phyloP scores from a whole-genome alignment of 176 grass and related monocot species.

The Pharus latifolius region DNA sequence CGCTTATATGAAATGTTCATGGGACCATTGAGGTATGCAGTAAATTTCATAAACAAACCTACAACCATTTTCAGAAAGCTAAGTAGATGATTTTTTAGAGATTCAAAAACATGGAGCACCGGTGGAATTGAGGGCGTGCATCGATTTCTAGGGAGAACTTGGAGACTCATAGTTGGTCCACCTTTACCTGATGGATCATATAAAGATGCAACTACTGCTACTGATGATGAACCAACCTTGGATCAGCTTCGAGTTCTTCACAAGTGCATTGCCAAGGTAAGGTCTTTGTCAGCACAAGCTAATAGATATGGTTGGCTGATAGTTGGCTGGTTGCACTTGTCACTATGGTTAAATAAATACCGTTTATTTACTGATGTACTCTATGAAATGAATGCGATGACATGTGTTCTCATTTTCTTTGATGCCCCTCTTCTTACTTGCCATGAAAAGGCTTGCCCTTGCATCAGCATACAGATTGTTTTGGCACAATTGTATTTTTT shows the following conservation, averaged over 20 bases:
- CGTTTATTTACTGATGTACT: not conserved
- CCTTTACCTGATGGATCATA: slow-evolving; percentile 69
- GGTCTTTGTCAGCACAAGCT: not conserved
- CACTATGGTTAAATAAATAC: not conserved
- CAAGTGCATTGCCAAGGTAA: slow-evolving; percentile 84
- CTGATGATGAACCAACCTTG: slow-evolving; percentile 51
- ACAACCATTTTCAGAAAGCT: not conserved
- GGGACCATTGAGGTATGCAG: slow-evolving; percentile 85
- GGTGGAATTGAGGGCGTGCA: slow-evolving; percentile 96
- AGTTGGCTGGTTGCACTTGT: slow-evolving; percentile 2
- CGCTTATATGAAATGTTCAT: slow-evolving; percentile 99
- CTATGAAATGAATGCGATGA: not conserved
- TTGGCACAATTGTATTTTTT: not conserved
- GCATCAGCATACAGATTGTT: not conserved
- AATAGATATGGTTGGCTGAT: not conserved
- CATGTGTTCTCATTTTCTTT: too few relatives aligned
- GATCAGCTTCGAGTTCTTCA: slow-evolving; percentile 79
- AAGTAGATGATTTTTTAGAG: slow-evolving; percentile 39
- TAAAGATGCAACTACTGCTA: slow-evolving; percentile 44
- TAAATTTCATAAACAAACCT: not conserved
- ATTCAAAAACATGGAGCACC: slow-evolving; percentile 95
- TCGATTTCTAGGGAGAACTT: slow-evolving; percentile 84
- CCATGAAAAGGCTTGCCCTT: slow-evolving; percentile 8
- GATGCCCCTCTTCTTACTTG: not conserved
- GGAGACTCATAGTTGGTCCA: slow-evolving; percentile 79